Evolutionary conservation across 2,329 filamentous ascomycete genomes (phyloP).

Genomic region (Trichoderma aggressivum): DNA sequence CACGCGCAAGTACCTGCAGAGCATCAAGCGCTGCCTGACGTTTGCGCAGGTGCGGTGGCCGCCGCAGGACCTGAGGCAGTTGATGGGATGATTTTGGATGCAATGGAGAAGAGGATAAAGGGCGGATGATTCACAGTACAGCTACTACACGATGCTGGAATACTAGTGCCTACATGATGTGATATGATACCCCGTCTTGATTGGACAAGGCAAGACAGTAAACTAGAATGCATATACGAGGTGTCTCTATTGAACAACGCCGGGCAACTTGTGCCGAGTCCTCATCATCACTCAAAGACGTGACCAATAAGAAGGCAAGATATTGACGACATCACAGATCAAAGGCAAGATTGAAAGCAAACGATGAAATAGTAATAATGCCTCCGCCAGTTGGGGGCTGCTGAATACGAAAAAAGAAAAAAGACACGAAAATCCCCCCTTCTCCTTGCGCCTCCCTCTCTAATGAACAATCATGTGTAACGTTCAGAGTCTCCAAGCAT

Average conservation of each 20-base stretch:
- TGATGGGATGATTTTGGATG: conserved; percentile 67
- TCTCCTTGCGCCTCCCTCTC: conserved; percentile 18
- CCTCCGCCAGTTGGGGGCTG: background rate
- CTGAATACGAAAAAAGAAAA: conserved; percentile 15
- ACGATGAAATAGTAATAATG: background rate
- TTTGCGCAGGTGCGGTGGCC: conserved; percentile 98
- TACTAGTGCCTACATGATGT: background rate
- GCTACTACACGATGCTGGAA: background rate
- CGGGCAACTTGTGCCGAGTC: background rate
- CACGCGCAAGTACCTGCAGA: conserved; percentile 93
- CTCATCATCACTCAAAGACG: background rate
- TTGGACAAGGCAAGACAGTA: background rate
- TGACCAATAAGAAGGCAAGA: background rate
- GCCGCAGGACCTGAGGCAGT: conserved; percentile 82
- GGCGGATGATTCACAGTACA: background rate
- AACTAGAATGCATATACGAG: conserved; percentile 1
- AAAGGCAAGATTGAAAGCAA: background rate
- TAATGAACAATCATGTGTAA: conserved; percentile 12
- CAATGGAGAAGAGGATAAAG: background rate
- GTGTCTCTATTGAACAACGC: background rate
- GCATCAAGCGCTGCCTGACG: conserved; percentile 93
- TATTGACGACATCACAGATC: background rate
- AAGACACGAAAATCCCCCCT: background rate
- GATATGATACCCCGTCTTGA: conserved; percentile 18
- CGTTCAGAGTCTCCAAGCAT: conserved; percentile 17